Percentiles rank a stretch among this genome's conserved stretches.
phyloP scores from a whole-genome alignment of 2,329 filamentous ascomycete genomes.

The Neocatenulostroma microsporum region DNA sequence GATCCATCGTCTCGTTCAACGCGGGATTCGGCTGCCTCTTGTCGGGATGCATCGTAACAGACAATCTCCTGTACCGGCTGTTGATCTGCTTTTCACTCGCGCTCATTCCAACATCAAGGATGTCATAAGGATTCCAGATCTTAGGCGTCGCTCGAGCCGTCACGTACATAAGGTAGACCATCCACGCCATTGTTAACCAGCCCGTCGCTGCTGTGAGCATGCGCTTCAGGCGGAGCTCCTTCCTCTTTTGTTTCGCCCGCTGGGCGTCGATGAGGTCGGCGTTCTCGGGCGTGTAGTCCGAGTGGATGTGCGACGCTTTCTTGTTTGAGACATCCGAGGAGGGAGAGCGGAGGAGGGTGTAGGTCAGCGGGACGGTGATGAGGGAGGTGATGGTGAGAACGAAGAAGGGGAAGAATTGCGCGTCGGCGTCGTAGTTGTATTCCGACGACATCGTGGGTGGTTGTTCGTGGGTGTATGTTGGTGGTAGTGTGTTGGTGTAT shows the following conservation, averaged over 20 bases:
- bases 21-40: conserved; percentile 74
- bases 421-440: conserved; percentile 97
- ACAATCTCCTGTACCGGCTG: conserved; percentile 78
- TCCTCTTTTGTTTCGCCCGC: conserved; percentile 78
- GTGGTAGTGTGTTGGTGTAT: no score
- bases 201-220: conserved; percentile 66
- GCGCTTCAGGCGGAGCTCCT: conserved; percentile 81
- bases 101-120: conserved; percentile 76
- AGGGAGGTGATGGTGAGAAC: conserved; percentile 83
- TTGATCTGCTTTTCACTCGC: conserved; percentile 87
- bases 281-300: conserved; percentile 74
- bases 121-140: conserved; percentile 95
- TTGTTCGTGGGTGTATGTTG: no score
- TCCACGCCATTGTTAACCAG: conserved; percentile 77
- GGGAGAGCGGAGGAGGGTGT: conserved; percentile 69
- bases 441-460: conserved; percentile 77
- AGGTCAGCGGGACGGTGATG: conserved; percentile 79
- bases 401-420: conserved; percentile 99
- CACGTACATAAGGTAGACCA: conserved; percentile 82
- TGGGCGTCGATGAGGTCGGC: conserved; percentile 73
- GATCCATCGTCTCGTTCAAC: conserved; percentile 83
- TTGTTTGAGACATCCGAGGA: conserved; percentile 65
- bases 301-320: conserved; percentile 73
- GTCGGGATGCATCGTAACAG: conserved; percentile 83
- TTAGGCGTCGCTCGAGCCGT: conserved; percentile 65